Conservation (phyloP, 1,284 basidiomycete genomes). For the Austroboletus niveus region DNA sequence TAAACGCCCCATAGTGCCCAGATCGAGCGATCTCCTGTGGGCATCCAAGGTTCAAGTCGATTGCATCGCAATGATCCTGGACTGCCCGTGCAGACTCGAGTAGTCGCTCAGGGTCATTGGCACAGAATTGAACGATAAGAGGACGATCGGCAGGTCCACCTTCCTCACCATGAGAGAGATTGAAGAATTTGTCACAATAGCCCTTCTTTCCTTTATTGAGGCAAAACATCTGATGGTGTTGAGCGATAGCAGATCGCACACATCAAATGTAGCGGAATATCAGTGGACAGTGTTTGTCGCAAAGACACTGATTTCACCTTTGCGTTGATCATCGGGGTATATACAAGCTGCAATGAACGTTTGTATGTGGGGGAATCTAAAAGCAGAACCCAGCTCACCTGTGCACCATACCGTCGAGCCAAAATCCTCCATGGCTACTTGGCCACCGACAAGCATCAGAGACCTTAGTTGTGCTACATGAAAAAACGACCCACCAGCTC, state of each 20-base stretch:
- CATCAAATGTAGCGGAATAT: background rate
- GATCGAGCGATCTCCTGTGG: conserved; percentile 93
- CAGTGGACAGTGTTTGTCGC: background rate
- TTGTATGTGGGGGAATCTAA: too few relatives aligned
- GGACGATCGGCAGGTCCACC: conserved; percentile 71
- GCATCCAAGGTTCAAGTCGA: conserved; percentile 95
- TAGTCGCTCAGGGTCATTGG: conserved; percentile 81
- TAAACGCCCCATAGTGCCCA: conserved; percentile 87
- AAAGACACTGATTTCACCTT: conserved; percentile 49
- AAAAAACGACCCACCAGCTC: conserved; percentile 69
- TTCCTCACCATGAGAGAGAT: conserved; percentile 67
- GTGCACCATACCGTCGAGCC: conserved; percentile 82
- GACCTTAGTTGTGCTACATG: too few relatives aligned
- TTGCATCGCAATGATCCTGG: conserved; percentile 80
- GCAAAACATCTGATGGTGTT: conserved; percentile 57
- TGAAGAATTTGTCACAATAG: conserved; percentile 66
- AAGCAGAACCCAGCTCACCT: conserved; percentile 43
- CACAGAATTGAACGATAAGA: conserved; percentile 92
- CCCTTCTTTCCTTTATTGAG: conserved; percentile 47
- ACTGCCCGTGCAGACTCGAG: conserved; percentile 75
- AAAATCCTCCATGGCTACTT: conserved; percentile 85
- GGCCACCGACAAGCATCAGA: background rate
- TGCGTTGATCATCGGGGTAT: conserved; percentile 98
- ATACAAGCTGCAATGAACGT: conserved; percentile 58
- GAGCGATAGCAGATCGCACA: background rate